These are phyloP conservation scores for Geotrichum phurueaensis DNA, from an alignment of 1,139 yeast genomes.

Conservation along the genomic window DNA sequence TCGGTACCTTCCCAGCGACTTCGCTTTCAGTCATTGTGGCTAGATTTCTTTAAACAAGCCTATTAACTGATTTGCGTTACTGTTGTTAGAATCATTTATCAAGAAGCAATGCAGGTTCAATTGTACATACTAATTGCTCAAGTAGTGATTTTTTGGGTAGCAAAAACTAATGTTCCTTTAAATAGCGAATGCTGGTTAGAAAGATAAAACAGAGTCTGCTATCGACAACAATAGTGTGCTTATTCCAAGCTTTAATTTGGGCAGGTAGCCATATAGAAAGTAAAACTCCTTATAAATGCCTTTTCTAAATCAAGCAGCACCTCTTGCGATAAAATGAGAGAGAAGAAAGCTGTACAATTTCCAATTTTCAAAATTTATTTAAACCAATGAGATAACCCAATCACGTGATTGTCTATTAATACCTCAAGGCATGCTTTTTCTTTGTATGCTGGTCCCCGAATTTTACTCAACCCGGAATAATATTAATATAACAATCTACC, in stretches of 20 bases:
- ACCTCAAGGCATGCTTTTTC: neutral
- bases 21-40: neutral
- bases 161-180: neutral
- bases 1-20: neutral
- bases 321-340: conserved; percentile 2
- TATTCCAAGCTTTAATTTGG: neutral
- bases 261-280: conserved; percentile 1
- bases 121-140: neutral
- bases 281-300: neutral
- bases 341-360: conserved; percentile 1
- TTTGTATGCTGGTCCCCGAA: neutral
- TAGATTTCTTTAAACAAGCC: neutral
- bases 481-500: neutral
- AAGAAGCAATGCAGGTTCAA: neutral
- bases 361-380: neutral
- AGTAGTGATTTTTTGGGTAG: neutral
- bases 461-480: neutral
- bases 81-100: neutral
- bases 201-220: neutral
- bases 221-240: neutral
- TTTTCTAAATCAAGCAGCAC: conserved; percentile 8
- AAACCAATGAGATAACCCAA: conserved; percentile 9
- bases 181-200: neutral
- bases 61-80: neutral
- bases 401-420: neutral